phyloP scores from a whole-genome alignment of 495 filamentous ascomycete species.

The Ramalina intermedia region DNA sequence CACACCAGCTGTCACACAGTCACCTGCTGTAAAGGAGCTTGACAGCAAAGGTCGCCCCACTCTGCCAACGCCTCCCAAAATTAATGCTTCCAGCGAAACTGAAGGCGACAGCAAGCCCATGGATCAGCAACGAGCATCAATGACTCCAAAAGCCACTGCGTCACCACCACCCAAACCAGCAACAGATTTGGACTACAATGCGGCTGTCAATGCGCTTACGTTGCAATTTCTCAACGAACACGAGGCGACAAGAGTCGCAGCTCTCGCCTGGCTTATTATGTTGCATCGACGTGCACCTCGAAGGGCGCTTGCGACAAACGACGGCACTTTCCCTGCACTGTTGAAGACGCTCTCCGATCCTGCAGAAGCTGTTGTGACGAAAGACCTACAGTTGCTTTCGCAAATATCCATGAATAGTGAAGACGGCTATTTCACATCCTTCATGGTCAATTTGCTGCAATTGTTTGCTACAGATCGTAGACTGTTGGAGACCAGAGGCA shows the following conservation, averaged over 20 bases:
- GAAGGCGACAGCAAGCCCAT: constrained; percentile 17
- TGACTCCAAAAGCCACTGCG: constrained; percentile 31
- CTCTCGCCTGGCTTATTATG: constrained; percentile 94
- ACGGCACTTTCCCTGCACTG: constrained; percentile 90
- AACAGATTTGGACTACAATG: constrained; percentile 85
- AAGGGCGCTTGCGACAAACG: constrained; percentile 90
- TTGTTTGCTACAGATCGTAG: constrained; percentile 88
- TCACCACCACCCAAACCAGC: constrained; percentile 33
- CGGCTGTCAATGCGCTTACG: constrained; percentile 88
- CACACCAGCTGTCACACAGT: constrained; percentile 3
- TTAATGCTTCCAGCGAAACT: constrained; percentile 23
- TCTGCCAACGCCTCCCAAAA: constrained; percentile 32
- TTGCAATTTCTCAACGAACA: constrained; percentile 92
- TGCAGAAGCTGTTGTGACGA: constrained; percentile 87
- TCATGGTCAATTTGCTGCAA: constrained; percentile 94
- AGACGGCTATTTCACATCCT: constrained; percentile 91
- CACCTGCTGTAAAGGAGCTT: constrained; percentile 22
- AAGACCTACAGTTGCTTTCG: constrained; percentile 84
- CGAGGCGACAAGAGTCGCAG: constrained; percentile 86
- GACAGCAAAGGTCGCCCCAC: constrained; percentile 33
- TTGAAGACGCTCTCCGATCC: constrained; percentile 95
- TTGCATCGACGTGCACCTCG: constrained; percentile 85
- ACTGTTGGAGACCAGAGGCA: constrained; percentile 81
- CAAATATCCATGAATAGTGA: constrained; percentile 95
- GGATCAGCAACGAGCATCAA: constrained; percentile 28